Evolutionary conservation across 2,329 filamentous ascomycete genomes (phyloP).

Genomic region (Cladosporium sp.): DNA sequence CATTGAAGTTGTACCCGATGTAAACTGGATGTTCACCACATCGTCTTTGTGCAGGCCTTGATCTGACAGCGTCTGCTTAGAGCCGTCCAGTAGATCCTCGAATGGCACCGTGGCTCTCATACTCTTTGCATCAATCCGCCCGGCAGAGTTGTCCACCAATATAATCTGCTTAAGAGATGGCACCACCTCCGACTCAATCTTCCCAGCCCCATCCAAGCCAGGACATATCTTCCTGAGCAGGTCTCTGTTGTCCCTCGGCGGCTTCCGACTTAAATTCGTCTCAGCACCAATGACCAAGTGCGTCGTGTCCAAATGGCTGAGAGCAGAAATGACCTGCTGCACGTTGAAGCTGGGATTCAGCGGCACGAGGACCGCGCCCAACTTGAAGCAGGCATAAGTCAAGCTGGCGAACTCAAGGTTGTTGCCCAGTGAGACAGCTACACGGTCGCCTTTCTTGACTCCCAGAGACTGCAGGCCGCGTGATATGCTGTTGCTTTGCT

Average conservation of each 20-base stretch:
- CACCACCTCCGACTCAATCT: constrained; percentile 53
- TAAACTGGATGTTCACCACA: constrained; percentile 93
- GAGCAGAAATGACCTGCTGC: constrained; percentile 70
- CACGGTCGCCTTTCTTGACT: constrained; percentile 75
- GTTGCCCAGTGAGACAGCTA: constrained; percentile 84
- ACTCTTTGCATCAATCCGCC: constrained; percentile 45
- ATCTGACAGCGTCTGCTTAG: constrained; percentile 40
- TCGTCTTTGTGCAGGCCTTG: constrained; percentile 58
- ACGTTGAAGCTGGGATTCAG: constrained; percentile 87
- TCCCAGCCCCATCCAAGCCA: constrained; percentile 24
- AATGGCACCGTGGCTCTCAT: constrained; percentile 45
- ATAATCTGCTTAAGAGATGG: constrained; percentile 69
- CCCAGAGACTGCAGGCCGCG: constrained; percentile 63
- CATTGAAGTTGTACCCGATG: constrained; percentile 84
- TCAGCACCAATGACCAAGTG: constrained; percentile 83
- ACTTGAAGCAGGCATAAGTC: constrained; percentile 87
- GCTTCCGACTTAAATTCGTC: constrained; percentile 70
- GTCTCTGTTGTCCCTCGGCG: constrained; percentile 56
- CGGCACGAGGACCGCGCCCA: constrained; percentile 89
- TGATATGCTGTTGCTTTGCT: constrained; percentile 70
- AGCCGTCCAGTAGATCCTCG: constrained; percentile 38
- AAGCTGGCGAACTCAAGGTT: constrained; percentile 76
- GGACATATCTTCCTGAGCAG: constrained; percentile 47
- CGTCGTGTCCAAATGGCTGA: constrained; percentile 68
- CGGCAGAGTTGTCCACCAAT: constrained; percentile 70